Conservation (phyloP, 2,329 filamentous ascomycete genomes). For the Onygenales sp. region DNA sequence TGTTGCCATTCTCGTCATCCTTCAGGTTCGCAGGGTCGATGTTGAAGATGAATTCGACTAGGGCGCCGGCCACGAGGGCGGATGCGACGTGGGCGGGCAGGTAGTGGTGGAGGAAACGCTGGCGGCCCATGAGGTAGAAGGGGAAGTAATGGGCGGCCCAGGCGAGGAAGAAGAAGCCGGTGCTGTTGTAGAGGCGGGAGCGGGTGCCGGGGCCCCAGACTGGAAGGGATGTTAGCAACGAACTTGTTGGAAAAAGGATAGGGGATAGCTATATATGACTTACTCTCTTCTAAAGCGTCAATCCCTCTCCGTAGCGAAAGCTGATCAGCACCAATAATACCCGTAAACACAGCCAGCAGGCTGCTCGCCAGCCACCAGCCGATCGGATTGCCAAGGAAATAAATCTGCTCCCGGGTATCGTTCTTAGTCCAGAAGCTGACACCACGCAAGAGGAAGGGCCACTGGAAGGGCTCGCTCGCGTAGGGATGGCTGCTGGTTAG, state of each 20-base stretch:
- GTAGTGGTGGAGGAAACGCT: constrained; percentile 97
- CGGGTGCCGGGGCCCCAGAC: constrained; percentile 60
- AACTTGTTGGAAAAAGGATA: not conserved
- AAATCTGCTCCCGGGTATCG: constrained; percentile 91
- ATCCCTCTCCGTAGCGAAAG: constrained; percentile 85
- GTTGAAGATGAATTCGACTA: constrained; percentile 95
- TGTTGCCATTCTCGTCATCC: constrained; percentile 37
- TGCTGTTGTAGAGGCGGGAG: constrained; percentile 93
- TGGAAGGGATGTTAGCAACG: constrained; percentile 20
- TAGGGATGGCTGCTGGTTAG: constrained; percentile 96
- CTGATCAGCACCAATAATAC: constrained; percentile 87
- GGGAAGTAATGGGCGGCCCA: constrained; percentile 97
- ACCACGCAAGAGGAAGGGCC: constrained; percentile 93
- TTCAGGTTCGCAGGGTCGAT: constrained; percentile 61
- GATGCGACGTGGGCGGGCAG: constrained; percentile 90
- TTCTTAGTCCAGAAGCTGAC: constrained; percentile 99
- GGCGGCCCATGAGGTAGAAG: constrained; percentile 96
- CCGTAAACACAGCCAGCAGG: constrained; percentile 83
- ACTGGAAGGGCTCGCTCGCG: constrained; percentile 86
- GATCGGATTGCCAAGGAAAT: constrained; percentile 93
- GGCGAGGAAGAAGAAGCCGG: constrained; percentile 96
- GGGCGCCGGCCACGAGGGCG: constrained; percentile 75
- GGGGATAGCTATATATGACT: constrained; percentile 36
- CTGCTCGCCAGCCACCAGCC: constrained; percentile 97
- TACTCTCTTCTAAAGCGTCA: constrained; percentile 86